phyloP scores from a whole-genome alignment of 306 rosid genomes.

The Quercus mongolica region DNA sequence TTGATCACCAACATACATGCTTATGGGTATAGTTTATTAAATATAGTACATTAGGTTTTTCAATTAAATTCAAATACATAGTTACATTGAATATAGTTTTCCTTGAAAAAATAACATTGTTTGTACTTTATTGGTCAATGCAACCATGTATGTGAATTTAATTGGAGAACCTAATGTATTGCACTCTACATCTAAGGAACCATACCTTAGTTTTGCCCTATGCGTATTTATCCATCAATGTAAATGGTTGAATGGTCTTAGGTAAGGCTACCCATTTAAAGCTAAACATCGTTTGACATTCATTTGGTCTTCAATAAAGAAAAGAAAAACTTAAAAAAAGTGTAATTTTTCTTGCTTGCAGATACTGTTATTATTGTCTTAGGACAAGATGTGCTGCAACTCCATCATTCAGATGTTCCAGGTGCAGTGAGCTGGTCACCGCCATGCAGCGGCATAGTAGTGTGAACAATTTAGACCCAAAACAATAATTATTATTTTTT shows the following conservation, averaged over 20 bases:
- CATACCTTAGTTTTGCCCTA: too few species aligned
- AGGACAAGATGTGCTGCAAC: conserved; percentile 88
- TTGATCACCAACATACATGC: neutral
- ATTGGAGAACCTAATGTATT: too few species aligned
- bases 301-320: neutral
- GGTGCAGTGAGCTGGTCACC: conserved; percentile 77
- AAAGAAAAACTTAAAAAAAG: neutral
- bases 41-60: too few species aligned
- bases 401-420: conserved; percentile 85
- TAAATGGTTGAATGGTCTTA: neutral
- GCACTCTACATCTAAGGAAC: too few species aligned
- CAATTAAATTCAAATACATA: too few species aligned
- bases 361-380: conserved; percentile 97
- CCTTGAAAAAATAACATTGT: too few species aligned
- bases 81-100: too few species aligned
- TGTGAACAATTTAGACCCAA: conserved; percentile 19
- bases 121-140: too few species aligned
- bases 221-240: neutral
- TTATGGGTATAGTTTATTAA: too few species aligned
- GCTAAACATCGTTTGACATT: conserved; percentile 4
- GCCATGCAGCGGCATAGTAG: conserved; percentile 79
- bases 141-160: too few species aligned
- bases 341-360: conserved; percentile 23
- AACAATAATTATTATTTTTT: conserved; percentile 28
- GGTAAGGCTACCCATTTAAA: neutral